phyloP scores from a whole-genome alignment of 2,329 filamentous ascomycete species.

The Colletotrichum lentis region DNA sequence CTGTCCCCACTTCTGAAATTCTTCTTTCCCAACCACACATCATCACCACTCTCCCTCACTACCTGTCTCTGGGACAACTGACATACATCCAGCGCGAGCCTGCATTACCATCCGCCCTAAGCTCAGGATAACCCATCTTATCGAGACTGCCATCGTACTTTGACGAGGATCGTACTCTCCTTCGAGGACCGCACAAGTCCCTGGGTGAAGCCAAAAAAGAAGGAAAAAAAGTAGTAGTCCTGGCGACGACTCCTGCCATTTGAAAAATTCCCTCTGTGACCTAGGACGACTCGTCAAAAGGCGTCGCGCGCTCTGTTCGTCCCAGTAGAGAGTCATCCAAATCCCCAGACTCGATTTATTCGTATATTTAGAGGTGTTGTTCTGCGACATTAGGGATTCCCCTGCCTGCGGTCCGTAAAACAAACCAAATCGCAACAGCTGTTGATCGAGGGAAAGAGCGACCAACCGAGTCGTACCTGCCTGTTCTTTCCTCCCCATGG shows the following conservation, averaged over 20 bases:
- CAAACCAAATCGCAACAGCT: constrained; percentile 11
- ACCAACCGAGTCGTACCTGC: constrained; percentile 15
- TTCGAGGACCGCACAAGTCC: constrained; percentile 22
- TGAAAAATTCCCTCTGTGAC: constrained; percentile 36
- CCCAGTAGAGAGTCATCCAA: constrained; percentile 35
- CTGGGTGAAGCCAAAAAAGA: constrained; percentile 34
- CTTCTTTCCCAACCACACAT: constrained; percentile 3
- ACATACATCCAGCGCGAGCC: constrained; percentile 26
- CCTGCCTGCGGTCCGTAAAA: constrained; percentile 33
- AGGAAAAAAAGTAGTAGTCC: constrained; percentile 24
- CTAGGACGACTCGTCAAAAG: constrained; percentile 34
- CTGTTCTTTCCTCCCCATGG: constrained; percentile 7
- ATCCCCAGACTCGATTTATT: constrained; percentile 29
- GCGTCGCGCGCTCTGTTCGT: constrained; percentile 34
- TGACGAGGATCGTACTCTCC: constrained; percentile 31
- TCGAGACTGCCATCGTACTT: constrained; percentile 30
- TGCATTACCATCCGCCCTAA: constrained; percentile 25
- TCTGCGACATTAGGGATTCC: constrained; percentile 26
- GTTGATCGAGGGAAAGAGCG: constrained; percentile 28
- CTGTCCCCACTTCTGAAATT: constrained; percentile 4
- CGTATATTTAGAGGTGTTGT: constrained; percentile 34
- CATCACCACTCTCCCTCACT: constrained; percentile 10
- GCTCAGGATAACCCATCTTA: constrained; percentile 16
- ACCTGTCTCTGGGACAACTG: constrained; percentile 10
- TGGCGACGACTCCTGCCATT: constrained; percentile 33